Percentiles rank a stretch among this genome's conserved stretches.
These are phyloP conservation scores for Thalia dealbata DNA, from an alignment of 176 grass and related monocot species.

Conservation along the genomic window DNA sequence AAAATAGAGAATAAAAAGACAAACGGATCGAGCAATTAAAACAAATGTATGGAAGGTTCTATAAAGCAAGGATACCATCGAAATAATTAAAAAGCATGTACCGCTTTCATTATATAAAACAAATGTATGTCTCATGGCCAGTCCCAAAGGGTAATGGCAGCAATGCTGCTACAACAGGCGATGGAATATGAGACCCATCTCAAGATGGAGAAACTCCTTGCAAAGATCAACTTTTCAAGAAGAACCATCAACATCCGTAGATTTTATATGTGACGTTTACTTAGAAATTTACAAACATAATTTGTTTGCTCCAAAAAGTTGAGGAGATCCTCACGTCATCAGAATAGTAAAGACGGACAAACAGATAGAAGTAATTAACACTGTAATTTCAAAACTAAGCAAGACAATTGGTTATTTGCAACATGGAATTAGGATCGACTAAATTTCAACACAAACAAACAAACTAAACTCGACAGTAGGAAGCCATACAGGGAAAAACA, in stretches of 20 bases:
- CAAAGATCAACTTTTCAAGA: not conserved
- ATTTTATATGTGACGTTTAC: conserved; percentile 2
- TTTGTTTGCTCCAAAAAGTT: conserved; percentile 1
- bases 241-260: conserved; percentile 8
- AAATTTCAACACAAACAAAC: too few relatives aligned
- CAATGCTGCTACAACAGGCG: conserved; percentile 1
- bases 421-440: too few relatives aligned
- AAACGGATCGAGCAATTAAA: not conserved
- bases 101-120: too few relatives aligned
- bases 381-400: too few relatives aligned
- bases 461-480: too few relatives aligned
- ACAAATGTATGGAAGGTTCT: too few relatives aligned
- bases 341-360: not conserved
- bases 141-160: conserved; percentile 3
- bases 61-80: too few relatives aligned
- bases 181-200: conserved; percentile 8
- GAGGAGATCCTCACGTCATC: not conserved
- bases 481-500: too few relatives aligned
- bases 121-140: conserved; percentile 12
- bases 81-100: too few relatives aligned
- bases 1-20: not conserved
- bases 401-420: too few relatives aligned
- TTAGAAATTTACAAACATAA: conserved; percentile 8
- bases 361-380: not conserved
- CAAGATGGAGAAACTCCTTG: not conserved